Percentiles rank a stretch among this genome's conserved stretches.
These are phyloP conservation scores for Talaromyces albobiverticillius DNA, from an alignment of 2,329 filamentous ascomycete genomes.

Conservation along the genomic window DNA sequence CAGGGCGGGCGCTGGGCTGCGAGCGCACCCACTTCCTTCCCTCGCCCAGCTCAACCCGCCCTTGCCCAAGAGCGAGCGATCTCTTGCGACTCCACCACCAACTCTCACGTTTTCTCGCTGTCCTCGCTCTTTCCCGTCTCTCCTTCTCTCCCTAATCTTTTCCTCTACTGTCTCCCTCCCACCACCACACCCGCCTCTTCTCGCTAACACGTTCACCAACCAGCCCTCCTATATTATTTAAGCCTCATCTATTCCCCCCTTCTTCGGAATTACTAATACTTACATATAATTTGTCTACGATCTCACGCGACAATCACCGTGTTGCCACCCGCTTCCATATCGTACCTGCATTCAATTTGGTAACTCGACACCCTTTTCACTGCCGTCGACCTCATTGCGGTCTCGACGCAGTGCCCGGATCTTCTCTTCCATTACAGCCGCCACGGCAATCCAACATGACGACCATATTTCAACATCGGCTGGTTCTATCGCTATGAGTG, in stretches of 20 bases:
- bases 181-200: constrained; percentile 11
- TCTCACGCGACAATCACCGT: too few relatives aligned
- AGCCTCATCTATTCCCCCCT: not conserved
- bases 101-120: constrained; percentile 3
- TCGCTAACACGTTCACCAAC: not conserved
- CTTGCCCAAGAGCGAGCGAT: constrained; percentile 7
- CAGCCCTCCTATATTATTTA: not conserved
- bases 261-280: not conserved
- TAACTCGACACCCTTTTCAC: not conserved
- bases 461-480: constrained; percentile 36
- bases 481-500: constrained; percentile 48
- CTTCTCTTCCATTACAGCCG: constrained; percentile 19
- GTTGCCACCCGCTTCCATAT: constrained; percentile 6
- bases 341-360: not conserved
- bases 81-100: too few relatives aligned
- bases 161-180: not conserved
- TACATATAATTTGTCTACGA: too few relatives aligned
- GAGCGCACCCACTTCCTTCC: not conserved
- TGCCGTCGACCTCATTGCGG: constrained; percentile 2
- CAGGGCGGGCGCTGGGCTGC: not conserved
- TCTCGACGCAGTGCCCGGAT: not conserved
- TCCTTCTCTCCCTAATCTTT: constrained; percentile 4
- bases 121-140: constrained; percentile 15
- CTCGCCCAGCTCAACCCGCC: not conserved
- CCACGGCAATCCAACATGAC: constrained; percentile 45